Evolutionary conservation across 1,284 basidiomycete species (phyloP), one percentile per base, ranked within the genome.

Genomic region (Ganoderma multipileum): DNA sequence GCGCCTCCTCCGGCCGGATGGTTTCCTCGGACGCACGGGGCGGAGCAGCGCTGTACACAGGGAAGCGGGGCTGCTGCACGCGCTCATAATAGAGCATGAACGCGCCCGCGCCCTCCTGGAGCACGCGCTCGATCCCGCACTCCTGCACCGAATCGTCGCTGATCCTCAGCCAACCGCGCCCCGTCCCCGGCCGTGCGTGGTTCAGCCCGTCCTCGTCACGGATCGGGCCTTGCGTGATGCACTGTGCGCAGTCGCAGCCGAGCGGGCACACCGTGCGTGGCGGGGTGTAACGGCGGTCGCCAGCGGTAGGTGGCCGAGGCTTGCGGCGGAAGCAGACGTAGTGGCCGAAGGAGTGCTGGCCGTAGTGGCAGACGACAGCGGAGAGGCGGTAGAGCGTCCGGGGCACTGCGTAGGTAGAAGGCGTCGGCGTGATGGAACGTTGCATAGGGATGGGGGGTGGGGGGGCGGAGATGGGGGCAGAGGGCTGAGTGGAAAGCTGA

Each of bases 1-100:
- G 67, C 62, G 50, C 59, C 57, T 61, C 70, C 66, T 72, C 70
- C 18, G 66, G 89, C 85, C 79, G 83, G 85, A 74, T 91, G 75
- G 90, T 92, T 81, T 91, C 90, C 80, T 91, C 88, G 64, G 79
- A 80, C 42, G 75, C 74, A 14, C 74, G 73, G 2, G 75, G 73
- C 47, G 76, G 70, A 28, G 63, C 68, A 52, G 12, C 41, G 57
- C 26, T 5, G 42, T 60, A 59, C 69, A 74, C 42, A 28, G 30
- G 50, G 23, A 67, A 39, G 41, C 73, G 68, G 26, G 81, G 81
- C 72, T 79, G 79, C 73, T 82, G 81, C 52, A 91, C 88, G 57
- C 89, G 86, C 83, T 98, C 95, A 76, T 98, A 98, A 76, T 95
- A 97, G 52, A 97, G 85, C 91, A 98, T 93, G 78, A 97, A 96